These are phyloP conservation scores for Talaromyces proteolyticus DNA, from an alignment of 495 filamentous ascomycete genomes.

Conservation along the genomic window DNA sequence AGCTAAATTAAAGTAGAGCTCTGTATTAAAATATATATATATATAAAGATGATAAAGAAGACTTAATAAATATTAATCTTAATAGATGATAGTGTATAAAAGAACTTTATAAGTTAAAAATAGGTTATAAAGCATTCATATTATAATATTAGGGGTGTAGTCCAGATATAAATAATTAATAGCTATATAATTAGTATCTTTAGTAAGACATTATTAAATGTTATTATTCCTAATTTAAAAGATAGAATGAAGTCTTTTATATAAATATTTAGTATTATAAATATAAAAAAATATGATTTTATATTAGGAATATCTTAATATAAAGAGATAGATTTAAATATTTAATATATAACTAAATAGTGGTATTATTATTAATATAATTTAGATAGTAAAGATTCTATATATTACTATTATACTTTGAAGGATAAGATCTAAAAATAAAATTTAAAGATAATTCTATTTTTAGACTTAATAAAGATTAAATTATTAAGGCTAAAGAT, in stretches of 20 bases:
- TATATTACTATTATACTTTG: no score
- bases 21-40: not conserved
- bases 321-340: not conserved
- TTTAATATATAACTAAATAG: not conserved
- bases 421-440: no score
- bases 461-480: not conserved
- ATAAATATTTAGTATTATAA: not conserved
- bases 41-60: not conserved
- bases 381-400: no score
- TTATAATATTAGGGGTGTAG: not conserved
- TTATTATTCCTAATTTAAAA: no score
- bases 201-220: not conserved
- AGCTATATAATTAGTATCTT: not conserved
- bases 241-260: not conserved
- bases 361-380: not conserved
- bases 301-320: not conserved
- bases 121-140: not conserved
- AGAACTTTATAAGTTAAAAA: not conserved
- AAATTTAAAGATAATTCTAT: not conserved
- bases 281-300: no score
- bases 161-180: not conserved
- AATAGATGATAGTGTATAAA: not conserved
- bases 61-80: not conserved
- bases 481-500: not conserved
- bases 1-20: not conserved